These are phyloP conservation scores for Theobroma grandiflorum DNA, from an alignment of 441 rosid species.

Conservation along the genomic window DNA sequence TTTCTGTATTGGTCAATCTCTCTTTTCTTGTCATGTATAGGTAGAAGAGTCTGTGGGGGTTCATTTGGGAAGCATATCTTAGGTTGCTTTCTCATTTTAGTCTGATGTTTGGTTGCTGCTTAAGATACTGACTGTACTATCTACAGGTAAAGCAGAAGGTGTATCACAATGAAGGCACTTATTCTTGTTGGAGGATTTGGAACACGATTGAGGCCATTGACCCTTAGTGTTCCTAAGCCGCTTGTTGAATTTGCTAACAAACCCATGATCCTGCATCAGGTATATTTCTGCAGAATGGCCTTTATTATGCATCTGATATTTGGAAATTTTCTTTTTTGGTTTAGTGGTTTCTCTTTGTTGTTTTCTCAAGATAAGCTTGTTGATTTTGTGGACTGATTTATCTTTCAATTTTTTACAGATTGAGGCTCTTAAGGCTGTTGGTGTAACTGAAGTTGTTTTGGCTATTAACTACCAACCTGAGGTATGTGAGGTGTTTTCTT, in stretches of 20 bases:
- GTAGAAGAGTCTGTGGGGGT: neutral
- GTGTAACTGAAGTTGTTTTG: conserved; percentile 94
- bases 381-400: conserved; percentile 11
- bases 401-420: conserved; percentile 56
- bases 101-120: conserved; percentile 6
- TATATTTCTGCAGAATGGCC: conserved; percentile 26
- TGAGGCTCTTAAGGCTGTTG: conserved; percentile 93
- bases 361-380: conserved; percentile 3
- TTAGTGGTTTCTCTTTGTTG: neutral
- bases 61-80: conserved; percentile 19
- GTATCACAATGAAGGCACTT: conserved; percentile 89
- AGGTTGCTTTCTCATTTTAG: conserved; percentile 12
- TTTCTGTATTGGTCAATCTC: neutral
- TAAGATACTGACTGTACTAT: conserved; percentile 32
- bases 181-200: conserved; percentile 99
- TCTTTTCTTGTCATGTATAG: neutral
- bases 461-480: conserved; percentile 98
- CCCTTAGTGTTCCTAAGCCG: conserved; percentile 96
- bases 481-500: conserved; percentile 43
- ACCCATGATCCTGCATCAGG: conserved; percentile 99
- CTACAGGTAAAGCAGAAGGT: conserved; percentile 50
- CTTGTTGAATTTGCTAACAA: conserved; percentile 98
- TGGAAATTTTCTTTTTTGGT: conserved; percentile 1
- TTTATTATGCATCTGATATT: neutral
- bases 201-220: conserved; percentile 95